Percentiles rank a stretch among this genome's conserved stretches.
phyloP scores from a whole-genome alignment of 2,329 filamentous ascomycete genomes.

The Ramularia collo-cygni region DNA sequence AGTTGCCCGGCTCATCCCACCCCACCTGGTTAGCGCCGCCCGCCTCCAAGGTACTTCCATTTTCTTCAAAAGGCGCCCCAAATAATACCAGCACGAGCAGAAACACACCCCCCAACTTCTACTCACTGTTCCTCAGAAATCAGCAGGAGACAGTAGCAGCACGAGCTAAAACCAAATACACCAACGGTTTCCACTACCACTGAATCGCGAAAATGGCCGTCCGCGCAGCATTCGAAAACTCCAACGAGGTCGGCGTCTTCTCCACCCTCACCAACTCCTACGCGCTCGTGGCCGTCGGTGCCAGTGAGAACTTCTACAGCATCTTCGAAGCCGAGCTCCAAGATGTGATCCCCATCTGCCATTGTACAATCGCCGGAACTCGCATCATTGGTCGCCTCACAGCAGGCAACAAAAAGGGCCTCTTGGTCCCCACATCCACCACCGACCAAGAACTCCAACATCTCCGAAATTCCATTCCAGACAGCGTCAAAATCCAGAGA shows the following conservation, averaged over 20 bases:
- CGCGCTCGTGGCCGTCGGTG: slow-evolving; percentile 86
- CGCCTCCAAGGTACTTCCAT: no score
- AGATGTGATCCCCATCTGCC: slow-evolving; percentile 94
- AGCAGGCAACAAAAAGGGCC: slow-evolving; percentile 91
- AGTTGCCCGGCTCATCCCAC: no score
- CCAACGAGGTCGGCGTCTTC: slow-evolving; percentile 96
- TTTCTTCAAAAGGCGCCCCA: no score
- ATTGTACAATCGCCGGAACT: slow-evolving; percentile 92
- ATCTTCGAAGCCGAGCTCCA: slow-evolving; percentile 97
- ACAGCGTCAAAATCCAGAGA: slow-evolving; percentile 86
- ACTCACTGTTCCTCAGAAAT: neutral
- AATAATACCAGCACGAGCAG: no score
- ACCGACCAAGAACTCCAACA: slow-evolving; percentile 98
- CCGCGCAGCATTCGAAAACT: slow-evolving; percentile 71
- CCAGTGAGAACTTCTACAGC: slow-evolving; percentile 98
- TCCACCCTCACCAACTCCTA: slow-evolving; percentile 95
- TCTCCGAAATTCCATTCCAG: slow-evolving; percentile 87
- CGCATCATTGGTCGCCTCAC: slow-evolving; percentile 94
- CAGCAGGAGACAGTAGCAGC: neutral
- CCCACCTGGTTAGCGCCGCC: no score
- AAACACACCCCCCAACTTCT: no score
- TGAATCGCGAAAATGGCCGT: slow-evolving; percentile 41
- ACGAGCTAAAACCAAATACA: neutral
- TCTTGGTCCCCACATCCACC: slow-evolving; percentile 90
- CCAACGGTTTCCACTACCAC: slow-evolving; percentile 8